Evolutionary conservation across 2,329 filamentous ascomycete genomes (phyloP).

Genomic region (Fonsecaea erecta): DNA sequence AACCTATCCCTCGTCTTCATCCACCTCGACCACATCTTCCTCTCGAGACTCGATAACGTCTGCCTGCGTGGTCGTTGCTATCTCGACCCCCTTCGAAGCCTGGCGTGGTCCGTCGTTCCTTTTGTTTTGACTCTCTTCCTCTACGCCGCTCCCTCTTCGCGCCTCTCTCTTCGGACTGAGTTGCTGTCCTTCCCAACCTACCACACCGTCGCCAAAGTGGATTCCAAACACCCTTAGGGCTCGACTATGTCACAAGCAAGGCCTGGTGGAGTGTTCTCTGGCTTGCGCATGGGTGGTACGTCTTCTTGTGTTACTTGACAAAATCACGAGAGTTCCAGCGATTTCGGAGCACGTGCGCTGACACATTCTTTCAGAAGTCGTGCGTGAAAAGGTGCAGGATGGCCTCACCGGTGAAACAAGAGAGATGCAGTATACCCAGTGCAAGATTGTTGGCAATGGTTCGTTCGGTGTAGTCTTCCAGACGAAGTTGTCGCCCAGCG

Average conservation of each 20-base stretch:
- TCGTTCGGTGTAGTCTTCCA: conserved; percentile 99
- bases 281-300: conserved; percentile 97
- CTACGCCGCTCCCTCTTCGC: conserved; percentile 26
- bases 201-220: conserved; percentile 36
- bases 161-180: conserved; percentile 19
- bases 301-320: conserved; percentile 39
- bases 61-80: conserved; percentile 23
- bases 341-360: conserved; percentile 36
- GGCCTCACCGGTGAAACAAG: conserved; percentile 94
- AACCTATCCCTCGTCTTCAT: conserved; percentile 24
- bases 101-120: conserved; percentile 20
- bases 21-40: conserved; percentile 30
- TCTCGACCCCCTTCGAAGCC: conserved; percentile 8
- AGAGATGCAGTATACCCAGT: conserved; percentile 97
- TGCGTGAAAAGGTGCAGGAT: conserved; percentile 98
- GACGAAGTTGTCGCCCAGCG: conserved; percentile 96
- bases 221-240: conserved; percentile 38
- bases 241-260: conserved; percentile 83
- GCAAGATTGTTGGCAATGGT: conserved; percentile 99
- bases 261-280: conserved; percentile 79
- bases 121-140: conserved; percentile 20
- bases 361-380: conserved; percentile 70
- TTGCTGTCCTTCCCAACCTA: conserved; percentile 17
- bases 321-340: conserved; percentile 8
- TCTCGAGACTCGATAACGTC: conserved; percentile 28